phyloP scores from a whole-genome alignment of 768 basidiomycete species.

The Mycena rosella region DNA sequence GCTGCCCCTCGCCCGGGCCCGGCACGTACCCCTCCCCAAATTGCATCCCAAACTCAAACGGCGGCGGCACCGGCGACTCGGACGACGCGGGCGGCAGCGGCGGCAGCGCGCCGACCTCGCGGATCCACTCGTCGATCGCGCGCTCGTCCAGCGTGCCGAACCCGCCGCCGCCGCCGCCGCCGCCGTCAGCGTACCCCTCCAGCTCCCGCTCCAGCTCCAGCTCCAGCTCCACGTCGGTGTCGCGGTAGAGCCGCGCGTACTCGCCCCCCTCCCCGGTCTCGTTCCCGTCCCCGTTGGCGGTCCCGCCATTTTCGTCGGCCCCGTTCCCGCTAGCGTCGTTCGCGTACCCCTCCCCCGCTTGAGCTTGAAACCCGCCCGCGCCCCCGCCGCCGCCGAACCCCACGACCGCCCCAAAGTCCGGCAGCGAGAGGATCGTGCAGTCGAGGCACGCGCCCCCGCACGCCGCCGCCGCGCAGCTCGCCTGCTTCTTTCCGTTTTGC shows the following conservation, averaged over 20 bases:
- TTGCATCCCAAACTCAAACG: slow-evolving; percentile 29
- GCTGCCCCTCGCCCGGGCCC: neutral
- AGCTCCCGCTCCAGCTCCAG: slow-evolving; percentile 12
- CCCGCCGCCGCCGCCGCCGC: neutral
- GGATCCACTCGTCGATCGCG: slow-evolving; percentile 73
- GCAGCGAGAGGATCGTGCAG: slow-evolving; percentile 63
- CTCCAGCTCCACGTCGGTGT: neutral
- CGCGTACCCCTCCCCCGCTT: too few relatives aligned
- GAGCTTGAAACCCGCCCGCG: slow-evolving; percentile 39
- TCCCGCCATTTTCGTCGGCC: too few relatives aligned
- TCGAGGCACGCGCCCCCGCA: slow-evolving; percentile 68
- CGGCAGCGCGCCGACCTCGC: slow-evolving; percentile 59
- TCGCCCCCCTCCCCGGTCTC: slow-evolving; percentile 35
- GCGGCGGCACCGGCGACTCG: too few relatives aligned
- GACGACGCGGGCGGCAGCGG: slow-evolving; percentile 34
- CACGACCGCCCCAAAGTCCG: slow-evolving; percentile 16
- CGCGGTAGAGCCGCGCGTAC: neutral
- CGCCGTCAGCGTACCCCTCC: slow-evolving; percentile 49
- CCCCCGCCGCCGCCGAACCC: neutral
- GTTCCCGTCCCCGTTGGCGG: slow-evolving; percentile 36
- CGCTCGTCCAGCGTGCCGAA: slow-evolving; percentile 7
- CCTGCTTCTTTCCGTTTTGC: slow-evolving; percentile 44
- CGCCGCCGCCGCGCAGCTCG: slow-evolving; percentile 50
- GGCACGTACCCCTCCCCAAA: too few relatives aligned
- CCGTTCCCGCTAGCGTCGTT: too few relatives aligned